These are phyloP conservation scores for Fusarium illudens DNA, from an alignment of 2,329 filamentous ascomycete genomes.

Conservation along the genomic window DNA sequence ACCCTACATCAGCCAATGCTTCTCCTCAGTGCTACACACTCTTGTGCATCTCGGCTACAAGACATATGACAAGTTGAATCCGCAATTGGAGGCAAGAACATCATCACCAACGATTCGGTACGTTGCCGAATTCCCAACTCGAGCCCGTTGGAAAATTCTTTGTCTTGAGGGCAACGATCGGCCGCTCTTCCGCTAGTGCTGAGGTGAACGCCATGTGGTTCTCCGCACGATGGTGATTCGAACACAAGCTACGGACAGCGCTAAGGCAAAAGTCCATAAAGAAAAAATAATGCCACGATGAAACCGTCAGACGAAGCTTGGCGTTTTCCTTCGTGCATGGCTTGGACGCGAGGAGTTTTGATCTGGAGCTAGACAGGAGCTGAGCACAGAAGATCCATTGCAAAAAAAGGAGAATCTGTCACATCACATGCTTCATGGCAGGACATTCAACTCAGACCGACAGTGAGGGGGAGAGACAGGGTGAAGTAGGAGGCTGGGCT, in stretches of 20 bases:
- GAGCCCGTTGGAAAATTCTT: not conserved
- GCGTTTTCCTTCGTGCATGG: not conserved
- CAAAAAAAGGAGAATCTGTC: not conserved
- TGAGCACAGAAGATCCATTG: not conserved
- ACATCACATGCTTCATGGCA: not conserved
- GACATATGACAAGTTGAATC: not conserved
- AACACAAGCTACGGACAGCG: not conserved
- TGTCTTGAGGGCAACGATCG: not conserved
- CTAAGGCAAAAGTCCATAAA: conserved; percentile 14
- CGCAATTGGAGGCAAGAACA: not conserved
- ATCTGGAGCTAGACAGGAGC: not conserved
- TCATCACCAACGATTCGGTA: not conserved
- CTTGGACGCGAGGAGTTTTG: not conserved
- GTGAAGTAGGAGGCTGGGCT: not conserved
- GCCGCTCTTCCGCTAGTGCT: not conserved
- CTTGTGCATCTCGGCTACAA: not conserved
- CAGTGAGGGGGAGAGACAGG: not conserved
- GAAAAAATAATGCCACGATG: conserved; percentile 14
- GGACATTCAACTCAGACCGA: not conserved
- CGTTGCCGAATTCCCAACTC: not conserved
- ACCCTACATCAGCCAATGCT: not conserved
- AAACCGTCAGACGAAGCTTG: conserved; percentile 12
- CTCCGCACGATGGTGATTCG: conserved; percentile 44
- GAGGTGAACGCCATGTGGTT: conserved; percentile 36
- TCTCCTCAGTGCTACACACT: not conserved